Conservation (phyloP, 345 rosid genomes). For the Lumnitzera littorea region DNA sequence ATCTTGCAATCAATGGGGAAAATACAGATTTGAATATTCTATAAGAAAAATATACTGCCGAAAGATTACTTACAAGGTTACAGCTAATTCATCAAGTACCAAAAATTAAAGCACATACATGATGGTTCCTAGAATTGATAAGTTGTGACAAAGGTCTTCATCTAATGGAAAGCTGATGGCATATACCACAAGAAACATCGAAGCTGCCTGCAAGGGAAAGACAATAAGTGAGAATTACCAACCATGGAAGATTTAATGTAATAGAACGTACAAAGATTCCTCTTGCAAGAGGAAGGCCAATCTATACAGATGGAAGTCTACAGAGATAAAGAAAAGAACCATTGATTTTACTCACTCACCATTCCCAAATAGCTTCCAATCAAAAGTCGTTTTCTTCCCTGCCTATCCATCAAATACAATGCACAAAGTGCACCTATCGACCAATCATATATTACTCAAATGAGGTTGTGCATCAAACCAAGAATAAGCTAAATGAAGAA, state of each 20-base stretch:
- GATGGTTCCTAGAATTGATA: conserved; percentile 65
- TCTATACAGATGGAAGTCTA: not conserved
- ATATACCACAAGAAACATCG: conserved; percentile 52
- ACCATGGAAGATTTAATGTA: too few species aligned
- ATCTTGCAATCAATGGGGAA: too few species aligned
- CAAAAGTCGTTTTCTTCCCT: conserved; percentile 63
- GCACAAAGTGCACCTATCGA: conserved; percentile 57
- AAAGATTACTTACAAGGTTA: not conserved
- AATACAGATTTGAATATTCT: too few species aligned
- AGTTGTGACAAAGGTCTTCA: conserved; percentile 52
- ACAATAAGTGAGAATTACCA: conserved; percentile 5
- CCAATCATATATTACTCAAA: conserved; percentile 8
- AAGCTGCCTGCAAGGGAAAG: conserved; percentile 45
- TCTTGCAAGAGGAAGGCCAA: not conserved
- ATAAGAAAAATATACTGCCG: too few species aligned
- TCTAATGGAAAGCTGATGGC: conserved; percentile 50
- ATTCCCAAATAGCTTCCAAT: conserved; percentile 69
- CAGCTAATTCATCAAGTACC: not conserved
- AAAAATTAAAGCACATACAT: conserved; percentile 33
- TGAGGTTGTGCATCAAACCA: conserved; percentile 5
- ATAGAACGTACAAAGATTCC: not conserved
- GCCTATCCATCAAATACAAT: conserved; percentile 52
- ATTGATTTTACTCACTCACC: conserved; percentile 30
- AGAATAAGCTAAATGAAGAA: conserved; percentile 1
- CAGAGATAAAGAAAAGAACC: not conserved